Conservation (phyloP, 805 yeast genomes). For the Suhomyces prunicola region DNA sequence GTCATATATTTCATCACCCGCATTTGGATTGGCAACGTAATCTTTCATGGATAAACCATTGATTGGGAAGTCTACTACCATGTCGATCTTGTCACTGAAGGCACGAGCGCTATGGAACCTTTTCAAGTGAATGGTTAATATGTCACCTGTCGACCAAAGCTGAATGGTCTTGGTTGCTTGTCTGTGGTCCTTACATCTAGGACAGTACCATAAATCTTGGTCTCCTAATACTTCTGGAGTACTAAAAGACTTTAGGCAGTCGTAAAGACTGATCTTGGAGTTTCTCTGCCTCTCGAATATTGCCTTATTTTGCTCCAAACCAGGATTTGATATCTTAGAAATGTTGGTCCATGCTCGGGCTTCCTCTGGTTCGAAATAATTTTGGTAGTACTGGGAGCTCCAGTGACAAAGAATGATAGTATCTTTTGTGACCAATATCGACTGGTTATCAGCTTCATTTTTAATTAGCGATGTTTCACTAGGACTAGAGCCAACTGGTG, state of each 20-base stretch:
- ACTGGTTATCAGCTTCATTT: conserved; percentile 12
- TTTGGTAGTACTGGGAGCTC: conserved; percentile 46
- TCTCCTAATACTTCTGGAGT: conserved; percentile 82
- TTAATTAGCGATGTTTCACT: background rate
- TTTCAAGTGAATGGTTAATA: conserved; percentile 83
- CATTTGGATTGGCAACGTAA: conserved; percentile 41
- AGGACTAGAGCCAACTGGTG: conserved; percentile 10
- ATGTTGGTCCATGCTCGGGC: conserved; percentile 54
- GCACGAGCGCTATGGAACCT: conserved; percentile 82
- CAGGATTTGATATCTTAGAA: conserved; percentile 45
- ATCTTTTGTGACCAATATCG: conserved; percentile 17
- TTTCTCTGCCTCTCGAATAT: conserved; percentile 39
- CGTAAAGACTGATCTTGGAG: conserved; percentile 51
- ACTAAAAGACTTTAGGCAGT: conserved; percentile 73
- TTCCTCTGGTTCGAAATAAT: conserved; percentile 52
- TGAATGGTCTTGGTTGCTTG: conserved; percentile 90
- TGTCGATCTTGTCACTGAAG: conserved; percentile 86
- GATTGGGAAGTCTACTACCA: conserved; percentile 82
- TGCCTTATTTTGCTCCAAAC: conserved; percentile 47
- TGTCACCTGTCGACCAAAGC: conserved; percentile 91
- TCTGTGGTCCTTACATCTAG: conserved; percentile 80
- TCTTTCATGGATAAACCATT: conserved; percentile 70
- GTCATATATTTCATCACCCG: conserved; percentile 60
- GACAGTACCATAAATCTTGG: conserved; percentile 93
- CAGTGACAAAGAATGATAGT: conserved; percentile 60